Percentiles rank a stretch among this genome's conserved stretches.
These are phyloP conservation scores for Pseudogymnoascus sp. DNA, from an alignment of 2,329 filamentous ascomycete genomes.

Conservation along the genomic window DNA sequence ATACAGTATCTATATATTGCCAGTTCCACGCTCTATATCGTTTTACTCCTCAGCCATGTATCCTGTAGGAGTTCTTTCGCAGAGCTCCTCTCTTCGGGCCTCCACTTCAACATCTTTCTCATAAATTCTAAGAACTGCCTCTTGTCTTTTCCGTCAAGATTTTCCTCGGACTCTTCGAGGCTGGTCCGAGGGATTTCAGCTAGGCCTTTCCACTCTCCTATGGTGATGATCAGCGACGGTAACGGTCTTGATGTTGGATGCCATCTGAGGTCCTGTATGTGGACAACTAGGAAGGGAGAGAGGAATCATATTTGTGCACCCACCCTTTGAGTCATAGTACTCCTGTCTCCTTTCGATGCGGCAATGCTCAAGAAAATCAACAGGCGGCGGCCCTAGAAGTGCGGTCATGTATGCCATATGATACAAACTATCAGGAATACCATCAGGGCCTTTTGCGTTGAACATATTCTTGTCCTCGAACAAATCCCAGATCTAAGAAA, in stretches of 20 bases:
- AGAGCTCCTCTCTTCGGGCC: conserved; percentile 17
- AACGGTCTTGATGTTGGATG: background rate
- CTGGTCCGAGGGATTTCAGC: background rate
- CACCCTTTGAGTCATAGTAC: background rate
- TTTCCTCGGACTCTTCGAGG: background rate
- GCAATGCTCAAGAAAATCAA: conserved; percentile 5
- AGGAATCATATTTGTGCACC: background rate
- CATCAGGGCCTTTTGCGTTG: background rate
- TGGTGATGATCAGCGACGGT: background rate
- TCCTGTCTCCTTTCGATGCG: background rate
- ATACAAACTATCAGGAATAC: background rate
- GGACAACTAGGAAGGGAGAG: background rate
- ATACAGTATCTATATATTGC: background rate
- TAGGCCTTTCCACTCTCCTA: conserved; percentile 3
- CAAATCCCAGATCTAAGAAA: conserved; percentile 8
- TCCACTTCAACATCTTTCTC: conserved; percentile 34
- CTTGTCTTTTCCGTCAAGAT: conserved; percentile 19
- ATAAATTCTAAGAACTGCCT: conserved; percentile 29
- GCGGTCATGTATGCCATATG: conserved; percentile 2
- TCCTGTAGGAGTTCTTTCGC: background rate
- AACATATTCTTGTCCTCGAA: background rate
- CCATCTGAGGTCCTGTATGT: background rate
- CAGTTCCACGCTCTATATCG: background rate
- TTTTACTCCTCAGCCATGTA: background rate
- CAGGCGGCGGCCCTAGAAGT: background rate